Evolutionary conservation across 2,329 filamentous ascomycete genomes (phyloP).

Genomic region (Arthrinium phaeospermum): DNA sequence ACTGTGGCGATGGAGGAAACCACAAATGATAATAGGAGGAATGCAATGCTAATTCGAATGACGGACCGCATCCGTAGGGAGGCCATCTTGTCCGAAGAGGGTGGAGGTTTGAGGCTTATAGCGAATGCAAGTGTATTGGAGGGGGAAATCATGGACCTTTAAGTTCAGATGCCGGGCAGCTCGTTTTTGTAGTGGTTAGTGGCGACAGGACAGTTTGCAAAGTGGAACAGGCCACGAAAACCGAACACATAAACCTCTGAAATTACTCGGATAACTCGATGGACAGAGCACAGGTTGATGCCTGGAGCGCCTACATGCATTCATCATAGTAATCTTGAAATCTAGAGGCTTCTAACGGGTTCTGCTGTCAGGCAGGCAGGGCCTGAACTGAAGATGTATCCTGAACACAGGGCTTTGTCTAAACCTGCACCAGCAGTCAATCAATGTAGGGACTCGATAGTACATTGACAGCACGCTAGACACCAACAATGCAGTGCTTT

Average conservation of each 20-base stretch:
- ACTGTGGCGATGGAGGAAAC: constrained; percentile 35
- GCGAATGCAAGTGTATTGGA: background rate
- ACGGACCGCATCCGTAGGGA: constrained; percentile 25
- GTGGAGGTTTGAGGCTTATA: background rate
- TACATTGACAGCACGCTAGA: no score
- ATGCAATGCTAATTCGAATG: constrained; percentile 25
- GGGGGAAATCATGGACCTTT: background rate
- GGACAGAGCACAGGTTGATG: background rate
- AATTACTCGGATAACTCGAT: background rate
- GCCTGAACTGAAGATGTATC: background rate
- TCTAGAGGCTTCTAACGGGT: background rate
- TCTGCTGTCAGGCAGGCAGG: background rate
- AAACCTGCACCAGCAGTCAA: no score
- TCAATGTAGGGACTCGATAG: no score
- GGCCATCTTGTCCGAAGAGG: constrained; percentile 30
- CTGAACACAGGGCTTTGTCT: background rate
- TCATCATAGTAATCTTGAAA: background rate
- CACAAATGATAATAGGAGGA: constrained; percentile 27
- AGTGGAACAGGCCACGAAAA: constrained; percentile 25
- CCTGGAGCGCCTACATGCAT: background rate
- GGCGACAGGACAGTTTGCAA: constrained; percentile 27
- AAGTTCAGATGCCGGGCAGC: background rate
- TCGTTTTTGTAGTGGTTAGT: constrained; percentile 17
- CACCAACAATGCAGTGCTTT: no score
- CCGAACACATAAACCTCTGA: constrained; percentile 8